Base-by-base conservation (phyloP, 805 yeast genomes). In the Starmerella bombi region DNA sequence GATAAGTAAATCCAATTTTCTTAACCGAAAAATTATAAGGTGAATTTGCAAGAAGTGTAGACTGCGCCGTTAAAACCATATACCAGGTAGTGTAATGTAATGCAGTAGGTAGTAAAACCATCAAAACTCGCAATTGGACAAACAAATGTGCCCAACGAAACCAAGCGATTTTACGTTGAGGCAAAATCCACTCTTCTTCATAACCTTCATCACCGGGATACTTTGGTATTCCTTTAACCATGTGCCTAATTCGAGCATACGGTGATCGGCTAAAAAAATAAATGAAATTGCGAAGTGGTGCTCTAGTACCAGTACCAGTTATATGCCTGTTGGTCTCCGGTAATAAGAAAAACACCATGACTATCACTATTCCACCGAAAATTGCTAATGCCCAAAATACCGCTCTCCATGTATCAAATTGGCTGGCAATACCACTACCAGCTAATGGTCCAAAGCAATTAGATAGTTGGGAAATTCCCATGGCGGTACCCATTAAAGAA, bases 381-480 rank as follows among this genome's bases (percentile, higher is more conserved):
- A 79, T 75, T 1, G 80, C 74, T 38, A 80, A 59, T 46, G 84
- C 80, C 74, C 83, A 74, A 40, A 61, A 60, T 8, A 59, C 57
- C 0, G 84, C 73, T 50, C 86, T 66, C 94, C 94, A 84, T 4
- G 48, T 23, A 16, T 73, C 65, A 27, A 59, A 50, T 50, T 67
- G 64, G 18, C 63, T 58, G 3, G 72, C 65, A 55, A 72, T 51
- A 1, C 62, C 60, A 4, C 75, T 66, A 6, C 77, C 77, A 18
- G 83, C 61, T n/a, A 85, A 60, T 0, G 93, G 83, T 9, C 93
- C 88, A 46, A 83, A 65, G 2, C 83, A 84, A 51, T 77, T 78
- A 1, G 93, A 93, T 6, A 80, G 50, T 25, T 80, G 65, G 15
- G 77, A 73, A 32, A 76, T 62, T 0, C 93, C 88, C 15, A 72